Evolutionary conservation across 139 green algal genomes (phyloP).

Genomic region (Asterochloris sp.): DNA sequence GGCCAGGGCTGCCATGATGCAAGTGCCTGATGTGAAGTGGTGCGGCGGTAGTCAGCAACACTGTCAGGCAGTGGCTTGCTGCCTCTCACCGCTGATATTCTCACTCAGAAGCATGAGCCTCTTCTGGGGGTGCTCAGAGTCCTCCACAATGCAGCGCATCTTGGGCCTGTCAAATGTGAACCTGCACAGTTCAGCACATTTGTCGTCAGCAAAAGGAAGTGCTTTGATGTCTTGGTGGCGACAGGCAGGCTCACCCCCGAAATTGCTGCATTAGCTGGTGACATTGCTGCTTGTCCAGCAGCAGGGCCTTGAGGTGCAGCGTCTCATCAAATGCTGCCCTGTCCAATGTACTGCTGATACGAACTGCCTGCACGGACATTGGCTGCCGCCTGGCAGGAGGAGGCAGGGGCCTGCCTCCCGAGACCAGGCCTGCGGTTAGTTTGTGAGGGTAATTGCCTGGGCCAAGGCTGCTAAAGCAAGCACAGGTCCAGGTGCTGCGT

Average conservation of each 20-base stretch:
- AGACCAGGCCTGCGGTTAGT: too few species aligned
- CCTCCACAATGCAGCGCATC: constrained; percentile 54
- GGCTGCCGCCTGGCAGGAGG: too few species aligned
- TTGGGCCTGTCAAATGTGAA: constrained; percentile 64
- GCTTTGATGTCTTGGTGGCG: not conserved
- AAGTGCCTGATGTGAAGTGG: not conserved
- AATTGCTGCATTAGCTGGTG: constrained; percentile 55
- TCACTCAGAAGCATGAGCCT: constrained; percentile 71
- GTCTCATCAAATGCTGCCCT: constrained; percentile 35
- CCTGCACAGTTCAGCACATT: constrained; percentile 26
- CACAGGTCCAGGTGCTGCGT: too few species aligned
- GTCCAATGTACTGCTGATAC: constrained; percentile 21
- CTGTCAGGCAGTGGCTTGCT: not conserved
- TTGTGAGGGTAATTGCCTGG: too few species aligned
- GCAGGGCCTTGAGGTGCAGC: constrained; percentile 50
- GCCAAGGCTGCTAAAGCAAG: too few species aligned
- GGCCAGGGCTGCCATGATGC: not conserved
- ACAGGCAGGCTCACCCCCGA: constrained; percentile 15
- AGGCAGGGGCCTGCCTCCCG: too few species aligned
- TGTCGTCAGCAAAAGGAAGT: not conserved
- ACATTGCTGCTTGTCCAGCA: constrained; percentile 48
- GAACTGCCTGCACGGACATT: too few species aligned
- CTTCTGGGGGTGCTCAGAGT: constrained; percentile 26
- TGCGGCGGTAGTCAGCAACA: too few species aligned
- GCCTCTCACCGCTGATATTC: not conserved